A percentile compares a stretch with the other conserved stretches of the same genome.
Conservation (phyloP, 495 filamentous ascomycete species). For the Talaromyces trachyspermus region DNA sequence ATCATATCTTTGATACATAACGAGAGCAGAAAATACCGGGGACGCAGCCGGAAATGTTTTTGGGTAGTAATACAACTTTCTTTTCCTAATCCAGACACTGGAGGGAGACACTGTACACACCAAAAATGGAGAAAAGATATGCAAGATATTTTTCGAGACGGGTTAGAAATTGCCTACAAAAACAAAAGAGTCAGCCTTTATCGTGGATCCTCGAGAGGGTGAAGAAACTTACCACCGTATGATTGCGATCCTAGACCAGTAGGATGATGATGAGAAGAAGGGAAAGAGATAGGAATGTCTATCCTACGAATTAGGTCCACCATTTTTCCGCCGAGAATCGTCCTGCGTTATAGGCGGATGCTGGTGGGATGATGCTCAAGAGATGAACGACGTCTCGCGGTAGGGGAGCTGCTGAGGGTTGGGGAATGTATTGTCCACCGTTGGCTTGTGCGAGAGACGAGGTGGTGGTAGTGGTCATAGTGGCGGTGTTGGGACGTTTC, state of each 20-base stretch:
- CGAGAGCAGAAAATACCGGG: too few relatives aligned
- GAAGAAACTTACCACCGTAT: constrained; percentile 27
- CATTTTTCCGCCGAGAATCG: constrained; percentile 63
- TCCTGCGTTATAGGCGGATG: constrained; percentile 59
- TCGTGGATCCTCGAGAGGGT: not conserved
- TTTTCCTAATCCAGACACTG: too few relatives aligned
- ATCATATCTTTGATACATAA: too few relatives aligned
- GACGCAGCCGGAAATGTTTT: too few relatives aligned
- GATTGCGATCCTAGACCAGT: constrained; percentile 16
- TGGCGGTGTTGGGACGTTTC: constrained; percentile 37
- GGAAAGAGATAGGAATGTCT: constrained; percentile 51
- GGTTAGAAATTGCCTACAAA: not conserved
- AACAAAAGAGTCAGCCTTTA: not conserved
- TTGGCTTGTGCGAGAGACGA: constrained; percentile 31
- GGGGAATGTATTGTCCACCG: constrained; percentile 30
- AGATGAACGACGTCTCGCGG: constrained; percentile 78
- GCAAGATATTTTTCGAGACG: not conserved
- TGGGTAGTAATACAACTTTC: too few relatives aligned
- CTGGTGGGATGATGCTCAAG: constrained; percentile 71
- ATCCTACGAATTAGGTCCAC: constrained; percentile 65
- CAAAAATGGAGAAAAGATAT: too few relatives aligned
- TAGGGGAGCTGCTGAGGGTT: constrained; percentile 45
- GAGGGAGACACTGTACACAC: too few relatives aligned
- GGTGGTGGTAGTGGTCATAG: too few relatives aligned
- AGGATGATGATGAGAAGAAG: constrained; percentile 34